A percentile compares a stretch with the other conserved stretches of the same genome.
Evolutionary conservation across 768 basidiomycete genomes (phyloP).

Genomic region (Tricholoma terreum): DNA sequence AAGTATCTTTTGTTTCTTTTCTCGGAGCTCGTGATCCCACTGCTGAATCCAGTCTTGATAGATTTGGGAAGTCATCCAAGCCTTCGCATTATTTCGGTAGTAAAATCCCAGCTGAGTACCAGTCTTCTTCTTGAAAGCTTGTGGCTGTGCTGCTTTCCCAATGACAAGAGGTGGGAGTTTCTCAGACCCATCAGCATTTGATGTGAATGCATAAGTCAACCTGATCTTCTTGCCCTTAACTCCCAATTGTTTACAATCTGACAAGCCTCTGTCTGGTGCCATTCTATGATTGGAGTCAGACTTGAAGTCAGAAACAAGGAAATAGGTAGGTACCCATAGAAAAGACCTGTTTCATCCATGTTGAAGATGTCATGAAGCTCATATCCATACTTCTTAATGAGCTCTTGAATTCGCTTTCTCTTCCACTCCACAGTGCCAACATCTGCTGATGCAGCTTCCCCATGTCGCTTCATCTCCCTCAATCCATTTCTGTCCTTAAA

Average conservation of each 20-base stretch:
- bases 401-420: too few species aligned
- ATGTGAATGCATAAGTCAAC: too few species aligned
- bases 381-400: too few species aligned
- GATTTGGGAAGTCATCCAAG: neutral
- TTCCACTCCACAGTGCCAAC: neutral
- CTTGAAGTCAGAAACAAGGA: neutral
- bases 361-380: conserved; percentile 26
- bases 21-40: too few species aligned
- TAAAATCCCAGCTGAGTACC: neutral
- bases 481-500: conserved; percentile 6
- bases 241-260: neutral
- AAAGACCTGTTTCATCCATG: too few species aligned
- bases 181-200: too few species aligned
- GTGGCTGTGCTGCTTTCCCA: neutral
- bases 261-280: neutral
- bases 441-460: too few species aligned
- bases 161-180: too few species aligned
- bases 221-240: too few species aligned
- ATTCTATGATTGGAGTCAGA: neutral
- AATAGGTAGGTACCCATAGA: neutral
- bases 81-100: neutral
- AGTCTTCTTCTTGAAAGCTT: neutral
- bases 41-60: conserved; percentile 9
- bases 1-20: too few species aligned
- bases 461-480: conserved; percentile 25